Conservation (phyloP, 352 stramenopile species). For the Globisporangium abappressorium region DNA sequence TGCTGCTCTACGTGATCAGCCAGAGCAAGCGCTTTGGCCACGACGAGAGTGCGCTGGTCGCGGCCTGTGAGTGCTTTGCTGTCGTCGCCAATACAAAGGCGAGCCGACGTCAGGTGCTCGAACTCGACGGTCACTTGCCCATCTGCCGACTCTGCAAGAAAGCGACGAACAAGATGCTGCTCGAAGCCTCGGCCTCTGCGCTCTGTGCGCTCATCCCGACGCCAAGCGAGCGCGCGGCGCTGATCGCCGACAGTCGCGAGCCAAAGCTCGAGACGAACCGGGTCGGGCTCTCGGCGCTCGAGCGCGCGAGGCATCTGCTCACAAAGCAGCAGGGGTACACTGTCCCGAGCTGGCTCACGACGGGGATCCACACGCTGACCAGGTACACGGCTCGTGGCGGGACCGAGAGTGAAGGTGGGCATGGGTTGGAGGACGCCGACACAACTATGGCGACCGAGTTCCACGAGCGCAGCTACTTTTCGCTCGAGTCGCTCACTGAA, state of each 20-base stretch:
- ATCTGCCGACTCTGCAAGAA: slow-evolving; percentile 52
- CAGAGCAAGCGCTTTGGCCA: slow-evolving; percentile 32
- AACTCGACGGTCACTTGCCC: slow-evolving; percentile 56
- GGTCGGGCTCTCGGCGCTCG: slow-evolving; percentile 39
- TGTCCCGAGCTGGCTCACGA: slow-evolving; percentile 13
- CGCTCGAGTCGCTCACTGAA: slow-evolving; percentile 51
- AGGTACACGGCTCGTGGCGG: slow-evolving; percentile 17
- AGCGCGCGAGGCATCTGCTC: slow-evolving; percentile 45
- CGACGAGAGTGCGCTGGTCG: slow-evolving; percentile 38
- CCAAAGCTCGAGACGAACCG: slow-evolving; percentile 57
- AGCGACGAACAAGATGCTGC: slow-evolving; percentile 22
- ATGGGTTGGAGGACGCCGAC: slow-evolving; percentile 9
- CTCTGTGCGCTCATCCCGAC: slow-evolving; percentile 51
- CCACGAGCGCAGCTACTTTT: slow-evolving; percentile 58
- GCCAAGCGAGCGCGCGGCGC: slow-evolving; percentile 29
- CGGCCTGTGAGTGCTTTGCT: slow-evolving; percentile 50
- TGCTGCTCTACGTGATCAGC: slow-evolving; percentile 58
- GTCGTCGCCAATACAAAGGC: slow-evolving; percentile 41
- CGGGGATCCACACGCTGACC: slow-evolving; percentile 37
- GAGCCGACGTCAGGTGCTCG: slow-evolving; percentile 44
- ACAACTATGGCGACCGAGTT: slow-evolving; percentile 38
- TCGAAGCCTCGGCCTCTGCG: slow-evolving; percentile 45
- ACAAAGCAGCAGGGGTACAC: slow-evolving; percentile 2
- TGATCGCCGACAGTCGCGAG: slow-evolving; percentile 49
- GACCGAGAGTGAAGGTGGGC: background rate